Evolutionary conservation across 2,329 filamentous ascomycete species (phyloP).

Genomic region (Furcasterigmium sp.): DNA sequence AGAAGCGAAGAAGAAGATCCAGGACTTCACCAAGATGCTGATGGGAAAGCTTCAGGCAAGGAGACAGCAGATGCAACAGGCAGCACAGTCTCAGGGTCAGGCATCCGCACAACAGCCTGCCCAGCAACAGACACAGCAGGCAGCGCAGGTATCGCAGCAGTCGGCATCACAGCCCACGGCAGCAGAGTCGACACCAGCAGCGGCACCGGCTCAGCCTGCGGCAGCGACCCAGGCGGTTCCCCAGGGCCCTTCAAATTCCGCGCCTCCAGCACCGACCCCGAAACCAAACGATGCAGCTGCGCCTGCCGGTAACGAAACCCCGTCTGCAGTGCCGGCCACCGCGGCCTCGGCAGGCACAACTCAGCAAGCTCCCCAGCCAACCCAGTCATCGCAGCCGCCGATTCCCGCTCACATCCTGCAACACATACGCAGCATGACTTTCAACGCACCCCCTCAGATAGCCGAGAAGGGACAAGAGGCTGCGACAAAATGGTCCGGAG

Average conservation of each 20-base stretch:
- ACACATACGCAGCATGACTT: slow-evolving; percentile 43
- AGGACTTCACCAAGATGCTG: slow-evolving; percentile 56
- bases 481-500: slow-evolving; percentile 40
- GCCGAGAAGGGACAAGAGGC: slow-evolving; percentile 37
- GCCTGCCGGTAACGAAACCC: slow-evolving; percentile 4
- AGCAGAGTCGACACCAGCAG: slow-evolving; percentile 1
- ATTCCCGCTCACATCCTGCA: slow-evolving; percentile 38
- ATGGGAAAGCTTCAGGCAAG: slow-evolving; percentile 40
- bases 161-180: slow-evolving; percentile 9
- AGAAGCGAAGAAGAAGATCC: slow-evolving; percentile 50
- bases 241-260: not conserved
- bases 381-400: slow-evolving; percentile 17
- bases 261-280: not conserved
- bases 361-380: not conserved
- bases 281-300: not conserved
- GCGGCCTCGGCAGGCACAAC: slow-evolving; percentile 2
- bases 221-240: not conserved
- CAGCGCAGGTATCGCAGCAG: slow-evolving; percentile 11
- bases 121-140: slow-evolving; percentile 14
- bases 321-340: slow-evolving; percentile 1
- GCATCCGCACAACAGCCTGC: slow-evolving; percentile 14
- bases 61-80: slow-evolving; percentile 26
- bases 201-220: slow-evolving; percentile 5
- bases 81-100: slow-evolving; percentile 24
- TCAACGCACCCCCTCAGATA: slow-evolving; percentile 35